These are phyloP conservation scores for Naematelia encephala DNA, from an alignment of 768 basidiomycete species.

Conservation along the genomic window DNA sequence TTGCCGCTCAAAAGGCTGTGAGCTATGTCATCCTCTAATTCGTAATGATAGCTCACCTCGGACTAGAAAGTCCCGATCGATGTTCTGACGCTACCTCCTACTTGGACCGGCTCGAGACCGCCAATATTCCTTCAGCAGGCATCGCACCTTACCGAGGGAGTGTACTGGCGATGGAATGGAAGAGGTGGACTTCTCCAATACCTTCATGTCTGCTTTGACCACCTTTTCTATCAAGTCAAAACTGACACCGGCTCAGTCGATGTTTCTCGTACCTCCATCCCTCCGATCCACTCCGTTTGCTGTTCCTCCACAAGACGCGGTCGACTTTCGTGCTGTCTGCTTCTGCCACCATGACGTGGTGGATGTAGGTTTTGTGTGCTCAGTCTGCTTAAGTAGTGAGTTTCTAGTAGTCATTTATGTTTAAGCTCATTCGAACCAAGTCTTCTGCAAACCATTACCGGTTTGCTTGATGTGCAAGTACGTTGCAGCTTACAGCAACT, in stretches of 20 bases:
- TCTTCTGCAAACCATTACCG: conserved; percentile 89
- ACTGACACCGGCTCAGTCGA: conserved; percentile 61
- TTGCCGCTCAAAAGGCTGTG: conserved; percentile 95
- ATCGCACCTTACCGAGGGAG: conserved; percentile 88
- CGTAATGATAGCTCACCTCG: neutral
- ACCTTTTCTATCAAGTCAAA: neutral
- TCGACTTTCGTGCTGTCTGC: conserved; percentile 96
- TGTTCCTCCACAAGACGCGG: conserved; percentile 86
- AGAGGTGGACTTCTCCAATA: conserved; percentile 34
- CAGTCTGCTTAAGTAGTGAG: conserved; percentile 95
- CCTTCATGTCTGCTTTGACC: conserved; percentile 31
- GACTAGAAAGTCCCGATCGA: conserved; percentile 91
- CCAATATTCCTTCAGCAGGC: conserved; percentile 93
- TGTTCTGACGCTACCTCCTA: conserved; percentile 73
- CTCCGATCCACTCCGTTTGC: conserved; percentile 69
- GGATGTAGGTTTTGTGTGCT: conserved; percentile 95
- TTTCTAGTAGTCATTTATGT: too few species aligned
- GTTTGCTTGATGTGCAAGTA: conserved; percentile 92
- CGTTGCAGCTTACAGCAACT: conserved; percentile 46
- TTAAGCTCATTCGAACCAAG: too few species aligned
- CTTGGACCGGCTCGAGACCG: conserved; percentile 66
- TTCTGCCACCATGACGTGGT: conserved; percentile 98
- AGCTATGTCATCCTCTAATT: conserved; percentile 36
- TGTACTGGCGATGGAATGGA: conserved; percentile 66
- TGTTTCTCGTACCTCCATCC: conserved; percentile 67